phyloP scores from a whole-genome alignment of 1,284 basidiomycete species.

The Ganoderma leucocontextum region DNA sequence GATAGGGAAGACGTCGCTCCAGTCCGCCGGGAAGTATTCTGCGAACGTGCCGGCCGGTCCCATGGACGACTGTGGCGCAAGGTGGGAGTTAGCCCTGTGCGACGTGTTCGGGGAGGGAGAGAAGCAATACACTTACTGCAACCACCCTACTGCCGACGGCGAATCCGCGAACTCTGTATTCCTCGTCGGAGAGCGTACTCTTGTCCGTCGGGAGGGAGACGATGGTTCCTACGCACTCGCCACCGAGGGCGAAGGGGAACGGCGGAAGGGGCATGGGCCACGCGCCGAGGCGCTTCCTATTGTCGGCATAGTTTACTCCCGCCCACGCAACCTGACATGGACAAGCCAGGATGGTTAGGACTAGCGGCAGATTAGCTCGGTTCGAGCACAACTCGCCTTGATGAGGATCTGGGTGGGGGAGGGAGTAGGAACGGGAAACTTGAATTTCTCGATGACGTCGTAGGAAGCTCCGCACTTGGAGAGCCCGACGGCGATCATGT shows the following conservation, averaged over 20 bases:
- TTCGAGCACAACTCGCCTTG: neutral
- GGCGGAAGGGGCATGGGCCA: neutral
- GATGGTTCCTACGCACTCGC: neutral
- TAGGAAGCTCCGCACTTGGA: slow-evolving; percentile 1
- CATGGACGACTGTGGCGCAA: neutral
- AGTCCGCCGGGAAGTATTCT: neutral
- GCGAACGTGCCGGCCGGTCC: neutral
- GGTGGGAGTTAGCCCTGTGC: neutral
- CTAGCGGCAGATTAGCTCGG: neutral
- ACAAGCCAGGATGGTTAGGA: too few species aligned
- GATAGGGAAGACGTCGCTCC: neutral
- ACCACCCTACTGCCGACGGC: neutral
- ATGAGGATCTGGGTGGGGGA: neutral
- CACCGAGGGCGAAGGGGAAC: neutral
- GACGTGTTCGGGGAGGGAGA: neutral
- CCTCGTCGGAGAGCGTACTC: neutral
- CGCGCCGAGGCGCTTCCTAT: neutral
- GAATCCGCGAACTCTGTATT: neutral
- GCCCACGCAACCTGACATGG: neutral
- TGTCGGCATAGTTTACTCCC: neutral
- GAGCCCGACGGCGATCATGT: slow-evolving; percentile 2
- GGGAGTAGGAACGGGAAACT: neutral
- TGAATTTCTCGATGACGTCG: slow-evolving; percentile 2
- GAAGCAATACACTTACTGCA: neutral
- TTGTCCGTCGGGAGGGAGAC: neutral